Conservation (phyloP, 768 basidiomycete genomes). For the Podaxis rugospora region DNA sequence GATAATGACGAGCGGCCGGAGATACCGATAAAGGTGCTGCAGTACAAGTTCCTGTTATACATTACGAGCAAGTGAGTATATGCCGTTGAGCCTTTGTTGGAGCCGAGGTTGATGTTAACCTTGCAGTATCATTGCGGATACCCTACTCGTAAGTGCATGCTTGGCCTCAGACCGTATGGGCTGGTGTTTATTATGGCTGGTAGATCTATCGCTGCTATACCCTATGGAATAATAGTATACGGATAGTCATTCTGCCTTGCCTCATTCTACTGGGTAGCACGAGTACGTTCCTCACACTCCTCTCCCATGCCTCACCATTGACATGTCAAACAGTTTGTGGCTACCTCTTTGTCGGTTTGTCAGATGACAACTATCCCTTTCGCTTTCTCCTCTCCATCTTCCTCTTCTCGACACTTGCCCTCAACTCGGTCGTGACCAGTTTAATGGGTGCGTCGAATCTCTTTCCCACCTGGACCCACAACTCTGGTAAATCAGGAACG, state of each 20-base stretch:
- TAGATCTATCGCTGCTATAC: slow-evolving; percentile 30
- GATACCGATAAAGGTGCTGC: slow-evolving; percentile 22
- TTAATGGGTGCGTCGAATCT: slow-evolving; percentile 22
- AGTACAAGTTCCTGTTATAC: slow-evolving; percentile 26
- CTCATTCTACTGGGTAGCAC: slow-evolving; percentile 22
- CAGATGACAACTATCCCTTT: slow-evolving; percentile 24
- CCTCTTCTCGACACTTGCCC: slow-evolving; percentile 23
- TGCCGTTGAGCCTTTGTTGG: not conserved
- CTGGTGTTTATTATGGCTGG: not conserved
- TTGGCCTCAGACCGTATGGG: not conserved
- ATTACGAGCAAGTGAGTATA: slow-evolving; percentile 28
- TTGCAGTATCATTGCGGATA: slow-evolving; percentile 24
- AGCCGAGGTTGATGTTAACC: not conserved
- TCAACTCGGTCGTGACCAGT: slow-evolving; percentile 24
- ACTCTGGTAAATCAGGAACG: not conserved
- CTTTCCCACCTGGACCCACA: slow-evolving; percentile 10
- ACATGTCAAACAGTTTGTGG: slow-evolving; percentile 18
- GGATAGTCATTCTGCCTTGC: slow-evolving; percentile 23
- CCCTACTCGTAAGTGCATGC: slow-evolving; percentile 21
- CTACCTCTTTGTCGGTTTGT: slow-evolving; percentile 23
- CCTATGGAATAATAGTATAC: slow-evolving; percentile 26
- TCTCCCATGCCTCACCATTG: not conserved
- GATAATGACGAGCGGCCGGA: slow-evolving; percentile 5
- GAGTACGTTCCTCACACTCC: slow-evolving; percentile 16
- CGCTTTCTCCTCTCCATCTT: slow-evolving; percentile 23